A percentile compares a stretch with the other conserved stretches of the same genome.
These are phyloP conservation scores for Aspergillus ustus DNA, from an alignment of 2,329 filamentous ascomycete species.

Conservation along the genomic window DNA sequence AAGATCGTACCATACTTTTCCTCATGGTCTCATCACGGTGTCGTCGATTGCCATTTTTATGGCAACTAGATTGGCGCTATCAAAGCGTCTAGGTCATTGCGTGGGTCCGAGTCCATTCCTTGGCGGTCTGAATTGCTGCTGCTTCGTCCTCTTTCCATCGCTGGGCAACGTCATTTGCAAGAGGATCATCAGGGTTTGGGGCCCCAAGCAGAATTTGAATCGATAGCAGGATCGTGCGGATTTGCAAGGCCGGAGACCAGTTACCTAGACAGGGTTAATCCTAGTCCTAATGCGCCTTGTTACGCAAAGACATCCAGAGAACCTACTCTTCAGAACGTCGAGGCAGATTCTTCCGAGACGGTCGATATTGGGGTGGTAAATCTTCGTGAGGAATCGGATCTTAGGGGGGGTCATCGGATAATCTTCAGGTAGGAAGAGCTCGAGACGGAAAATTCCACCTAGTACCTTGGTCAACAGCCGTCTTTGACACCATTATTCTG, in stretches of 20 bases:
- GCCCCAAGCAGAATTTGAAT: conserved; percentile 96
- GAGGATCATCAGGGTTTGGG: conserved; percentile 96
- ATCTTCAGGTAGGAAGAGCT: conserved; percentile 96
- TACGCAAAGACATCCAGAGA: conserved; percentile 5
- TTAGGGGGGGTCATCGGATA: conserved; percentile 99
- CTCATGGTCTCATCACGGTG: conserved; percentile 39
- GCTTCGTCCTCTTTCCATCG: conserved; percentile 97
- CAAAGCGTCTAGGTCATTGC: conserved; percentile 59
- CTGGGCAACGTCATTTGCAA: conserved; percentile 96
- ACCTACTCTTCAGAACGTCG: conserved; percentile 91
- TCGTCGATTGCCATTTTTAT: conserved; percentile 23
- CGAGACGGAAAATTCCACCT: conserved; percentile 89
- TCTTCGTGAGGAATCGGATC: conserved; percentile 97
- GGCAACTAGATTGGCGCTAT: conserved; percentile 16
- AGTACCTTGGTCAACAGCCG: conserved; percentile 16
- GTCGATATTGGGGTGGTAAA: conserved; percentile 99
- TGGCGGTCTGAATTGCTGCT: conserved; percentile 88
- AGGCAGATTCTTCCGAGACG: conserved; percentile 96
- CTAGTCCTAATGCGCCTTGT: conserved; percentile 16
- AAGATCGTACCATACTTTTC: conserved; percentile 25
- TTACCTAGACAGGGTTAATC: conserved; percentile 67
- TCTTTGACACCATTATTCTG: not conserved
- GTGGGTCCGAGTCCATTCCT: conserved; percentile 87
- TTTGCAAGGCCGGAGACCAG: conserved; percentile 97
- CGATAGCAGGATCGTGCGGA: conserved; percentile 96